A percentile compares a stretch with the other conserved stretches of the same genome.
These are phyloP conservation scores for Citrus sinensis DNA, from an alignment of 345 rosid species.

Conservation along the genomic window DNA sequence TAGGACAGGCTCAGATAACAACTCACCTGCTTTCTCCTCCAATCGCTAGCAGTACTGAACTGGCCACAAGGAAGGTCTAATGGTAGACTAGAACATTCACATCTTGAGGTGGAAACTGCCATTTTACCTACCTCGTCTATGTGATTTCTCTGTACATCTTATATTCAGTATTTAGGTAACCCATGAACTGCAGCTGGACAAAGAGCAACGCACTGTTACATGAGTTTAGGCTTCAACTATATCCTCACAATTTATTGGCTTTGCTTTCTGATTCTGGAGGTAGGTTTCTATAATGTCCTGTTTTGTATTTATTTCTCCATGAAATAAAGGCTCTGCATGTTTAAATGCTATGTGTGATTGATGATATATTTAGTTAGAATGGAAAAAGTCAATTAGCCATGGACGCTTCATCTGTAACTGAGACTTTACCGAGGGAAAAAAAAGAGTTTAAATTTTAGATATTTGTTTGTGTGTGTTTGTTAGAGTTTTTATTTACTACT, in stretches of 20 bases:
- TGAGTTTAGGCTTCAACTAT: slow-evolving; percentile 1
- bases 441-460: not conserved
- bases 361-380: not conserved
- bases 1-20: not conserved
- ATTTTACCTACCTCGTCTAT: not conserved
- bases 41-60: slow-evolving; percentile 13
- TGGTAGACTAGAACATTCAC: not conserved
- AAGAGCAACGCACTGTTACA: not conserved
- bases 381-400: not conserved
- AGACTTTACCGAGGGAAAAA: not conserved
- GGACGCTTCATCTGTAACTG: not conserved
- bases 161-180: not conserved
- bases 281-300: not conserved
- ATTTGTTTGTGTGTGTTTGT: not conserved
- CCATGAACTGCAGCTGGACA: slow-evolving; percentile 2
- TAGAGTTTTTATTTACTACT: not conserved
- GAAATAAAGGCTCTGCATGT: not conserved
- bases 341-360: not conserved
- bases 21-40: slow-evolving; percentile 8
- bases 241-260: slow-evolving; percentile 8
- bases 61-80: slow-evolving; percentile 8
- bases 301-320: not conserved
- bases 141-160: not conserved
- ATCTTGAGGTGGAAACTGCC: not conserved
- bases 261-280: slow-evolving; percentile 6